Evolutionary conservation across 2,329 filamentous ascomycete genomes (phyloP).

Genomic region (Phialophora tarda): DNA sequence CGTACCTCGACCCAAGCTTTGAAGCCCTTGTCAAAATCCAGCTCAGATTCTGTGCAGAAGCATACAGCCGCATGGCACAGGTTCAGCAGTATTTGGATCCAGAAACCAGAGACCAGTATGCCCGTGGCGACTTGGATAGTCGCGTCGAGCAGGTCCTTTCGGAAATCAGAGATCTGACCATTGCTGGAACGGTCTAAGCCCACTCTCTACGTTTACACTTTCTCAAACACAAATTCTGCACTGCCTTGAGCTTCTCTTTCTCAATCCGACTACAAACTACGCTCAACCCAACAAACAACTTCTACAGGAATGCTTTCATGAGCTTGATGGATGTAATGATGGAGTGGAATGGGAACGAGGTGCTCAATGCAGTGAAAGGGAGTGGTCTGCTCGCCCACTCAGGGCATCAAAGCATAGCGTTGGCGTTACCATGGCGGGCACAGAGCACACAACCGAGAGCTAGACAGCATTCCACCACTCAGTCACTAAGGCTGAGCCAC

Average conservation of each 20-base stretch:
- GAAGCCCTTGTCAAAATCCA: slow-evolving; percentile 99
- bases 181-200: slow-evolving; percentile 70
- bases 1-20: slow-evolving; percentile 95
- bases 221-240: slow-evolving; percentile 6
- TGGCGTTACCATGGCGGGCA: slow-evolving; percentile 24
- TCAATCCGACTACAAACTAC: neutral
- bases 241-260: neutral
- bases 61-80: slow-evolving; percentile 97
- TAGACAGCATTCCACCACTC: slow-evolving; percentile 4
- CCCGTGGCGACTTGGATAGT: slow-evolving; percentile 86
- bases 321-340: slow-evolving; percentile 23
- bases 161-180: slow-evolving; percentile 95
- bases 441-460: slow-evolving; percentile 7
- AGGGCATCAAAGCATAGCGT: slow-evolving; percentile 29
- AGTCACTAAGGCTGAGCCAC: neutral
- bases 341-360: slow-evolving; percentile 11
- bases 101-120: slow-evolving; percentile 94
- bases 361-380: slow-evolving; percentile 11
- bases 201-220: neutral
- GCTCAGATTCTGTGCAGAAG: slow-evolving; percentile 94
- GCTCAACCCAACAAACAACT: slow-evolving; percentile 12
- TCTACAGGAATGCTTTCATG: slow-evolving; percentile 11
- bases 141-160: slow-evolving; percentile 94
- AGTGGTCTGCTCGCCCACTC: slow-evolving; percentile 11
- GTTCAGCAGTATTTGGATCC: slow-evolving; percentile 98